Base-by-base conservation (phyloP, 441 rosid genomes). In the Sinapis alba region DNA sequence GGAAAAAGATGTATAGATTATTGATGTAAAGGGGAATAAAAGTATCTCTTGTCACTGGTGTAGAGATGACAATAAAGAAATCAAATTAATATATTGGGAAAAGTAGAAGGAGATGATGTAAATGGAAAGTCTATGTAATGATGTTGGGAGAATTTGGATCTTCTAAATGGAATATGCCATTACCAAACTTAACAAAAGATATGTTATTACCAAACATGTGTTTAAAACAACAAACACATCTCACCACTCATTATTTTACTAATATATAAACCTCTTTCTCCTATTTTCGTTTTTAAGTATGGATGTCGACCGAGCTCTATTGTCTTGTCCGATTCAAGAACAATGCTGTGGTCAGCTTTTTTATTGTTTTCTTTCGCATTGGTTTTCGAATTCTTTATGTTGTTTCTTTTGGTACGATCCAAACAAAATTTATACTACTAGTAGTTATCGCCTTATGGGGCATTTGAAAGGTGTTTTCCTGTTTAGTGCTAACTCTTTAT, bases 131-230 rank as follows among this genome's bases (percentile, higher is more conserved):
- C 78, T 70, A 78, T 68, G 61, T 78, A 68, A 78, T 41, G 74
- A 78, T 78, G 78, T 62, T 68, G 71, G 78, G 75, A 62, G 75
- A 78, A 73, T 73, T 78, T 65, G 81, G 75, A 78, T 78, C 74
- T 78, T 78, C 28, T 7, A 34, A 78, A 72, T 24, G 75, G 81
- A 73, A 78, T 74, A 78, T 78, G 78, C 75, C 74, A 78, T 67
- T 72, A 59, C 77, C 77, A 71, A 70, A 69, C 65, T 56, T 69
- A 57, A 69, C 53, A 57, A 69, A 23, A 23, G 2, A 78, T 66
- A 77, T 72, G 80, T 11, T 66, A 78, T 73, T 68, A 73, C 78
- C 78, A 68, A 73, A 73, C 70, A 62, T 73, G 81, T 68, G 73
- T 68, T 62, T 58, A 61, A 7, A 68, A 56, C 66, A 66, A 66